Evolutionary conservation across 768 basidiomycete genomes (phyloP).

Genomic region (Rhodotorula sphaerocarpa): DNA sequence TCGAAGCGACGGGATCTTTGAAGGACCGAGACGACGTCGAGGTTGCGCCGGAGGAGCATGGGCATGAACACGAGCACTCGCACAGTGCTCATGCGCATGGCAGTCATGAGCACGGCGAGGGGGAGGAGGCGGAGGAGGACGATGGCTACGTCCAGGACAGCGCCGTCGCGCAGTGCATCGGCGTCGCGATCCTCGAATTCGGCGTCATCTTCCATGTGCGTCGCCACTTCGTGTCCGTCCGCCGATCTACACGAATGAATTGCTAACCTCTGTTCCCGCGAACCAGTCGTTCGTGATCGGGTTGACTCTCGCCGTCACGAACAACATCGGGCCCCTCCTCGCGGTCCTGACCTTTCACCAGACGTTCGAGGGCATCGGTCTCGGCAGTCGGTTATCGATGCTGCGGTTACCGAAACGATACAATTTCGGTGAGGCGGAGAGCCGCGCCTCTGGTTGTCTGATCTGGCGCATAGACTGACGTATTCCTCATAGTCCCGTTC

Average conservation of each 20-base stretch:
- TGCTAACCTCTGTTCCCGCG: slow-evolving; percentile 59
- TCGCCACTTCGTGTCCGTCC: neutral
- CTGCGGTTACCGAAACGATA: slow-evolving; percentile 48
- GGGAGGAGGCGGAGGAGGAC: neutral
- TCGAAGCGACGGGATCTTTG: neutral
- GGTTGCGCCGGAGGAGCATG: neutral
- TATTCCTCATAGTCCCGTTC: slow-evolving; percentile 48
- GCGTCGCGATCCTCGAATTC: slow-evolving; percentile 86
- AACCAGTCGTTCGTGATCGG: slow-evolving; percentile 54
- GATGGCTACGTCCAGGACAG: slow-evolving; percentile 33
- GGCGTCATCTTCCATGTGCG: slow-evolving; percentile 63
- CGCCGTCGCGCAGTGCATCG: slow-evolving; percentile 63
- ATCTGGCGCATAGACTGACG: neutral
- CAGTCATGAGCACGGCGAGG: neutral
- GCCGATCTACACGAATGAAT: neutral
- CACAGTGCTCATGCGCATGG: too few relatives aligned
- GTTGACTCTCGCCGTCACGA: slow-evolving; percentile 58
- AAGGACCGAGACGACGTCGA: neutral
- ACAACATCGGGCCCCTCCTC: slow-evolving; percentile 73
- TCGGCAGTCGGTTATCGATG: slow-evolving; percentile 79
- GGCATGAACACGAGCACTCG: neutral
- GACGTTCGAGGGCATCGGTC: slow-evolving; percentile 78
- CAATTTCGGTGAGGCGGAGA: slow-evolving; percentile 35
- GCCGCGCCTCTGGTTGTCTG: neutral
- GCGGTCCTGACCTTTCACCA: slow-evolving; percentile 82